Conservation (phyloP, 2,329 filamentous ascomycete species). For the Curvularia lunata region DNA sequence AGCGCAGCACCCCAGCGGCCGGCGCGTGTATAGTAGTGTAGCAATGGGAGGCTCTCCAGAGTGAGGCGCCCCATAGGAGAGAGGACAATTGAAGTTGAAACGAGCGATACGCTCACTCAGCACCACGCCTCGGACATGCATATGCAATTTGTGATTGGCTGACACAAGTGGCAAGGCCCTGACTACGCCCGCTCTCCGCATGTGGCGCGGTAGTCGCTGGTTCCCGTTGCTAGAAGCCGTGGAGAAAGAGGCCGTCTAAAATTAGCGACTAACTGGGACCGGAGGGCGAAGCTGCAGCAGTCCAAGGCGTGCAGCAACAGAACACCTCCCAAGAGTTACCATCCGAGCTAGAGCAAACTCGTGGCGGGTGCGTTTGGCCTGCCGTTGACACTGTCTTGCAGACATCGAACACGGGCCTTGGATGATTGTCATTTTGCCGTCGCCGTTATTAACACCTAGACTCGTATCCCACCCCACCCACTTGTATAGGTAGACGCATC, state of each 20-base stretch:
- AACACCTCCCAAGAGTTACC: constrained; percentile 19
- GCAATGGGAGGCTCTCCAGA: constrained; percentile 22
- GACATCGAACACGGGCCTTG: constrained; percentile 35
- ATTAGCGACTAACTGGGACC: constrained; percentile 24
- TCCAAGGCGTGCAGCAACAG: constrained; percentile 20
- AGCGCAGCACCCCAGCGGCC: constrained; percentile 43
- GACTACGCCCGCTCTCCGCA: constrained; percentile 4
- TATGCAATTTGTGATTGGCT: constrained; percentile 30
- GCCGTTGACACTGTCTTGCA: constrained; percentile 33
- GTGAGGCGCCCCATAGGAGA: constrained; percentile 23
- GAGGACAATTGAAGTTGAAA: constrained; percentile 30
- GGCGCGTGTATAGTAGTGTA: constrained; percentile 32
- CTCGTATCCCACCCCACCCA: constrained; percentile 41
- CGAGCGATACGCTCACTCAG: constrained; percentile 35
- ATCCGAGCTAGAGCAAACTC: constrained; percentile 22
- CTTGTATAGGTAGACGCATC: constrained; percentile 32
- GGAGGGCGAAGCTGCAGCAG: constrained; percentile 20
- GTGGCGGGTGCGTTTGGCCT: constrained; percentile 18
- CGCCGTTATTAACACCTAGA: constrained; percentile 39
- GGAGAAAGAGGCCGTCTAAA: constrained; percentile 22
- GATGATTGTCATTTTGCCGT: constrained; percentile 39
- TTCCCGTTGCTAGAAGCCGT: constrained; percentile 15
- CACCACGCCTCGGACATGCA: constrained; percentile 21
- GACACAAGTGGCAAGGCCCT: constrained; percentile 4
- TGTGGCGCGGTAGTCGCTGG: constrained; percentile 12